Evolutionary conservation across 768 basidiomycete species (phyloP), one percentile per base, ranked within the genome.

Genomic region (Mycena olivaceomarginata): DNA sequence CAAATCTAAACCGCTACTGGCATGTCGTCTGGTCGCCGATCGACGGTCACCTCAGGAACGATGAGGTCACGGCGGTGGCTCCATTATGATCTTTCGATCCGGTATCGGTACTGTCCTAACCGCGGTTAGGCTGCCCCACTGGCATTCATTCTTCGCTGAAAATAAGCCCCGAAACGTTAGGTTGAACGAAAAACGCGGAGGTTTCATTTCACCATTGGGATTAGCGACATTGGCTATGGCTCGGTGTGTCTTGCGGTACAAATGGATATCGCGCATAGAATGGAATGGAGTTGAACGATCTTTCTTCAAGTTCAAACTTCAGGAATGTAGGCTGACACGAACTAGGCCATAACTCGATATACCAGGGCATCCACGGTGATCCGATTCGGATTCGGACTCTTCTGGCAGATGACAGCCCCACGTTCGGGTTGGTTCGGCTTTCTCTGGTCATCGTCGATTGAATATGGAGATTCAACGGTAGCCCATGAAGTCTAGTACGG

Each of bases 111-210:
- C 46, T 46, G 37, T 66, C 16, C 65, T 51, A 51, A 48, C 46
- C 51, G 25, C 31, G 65, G 65, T 12, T 67, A 67, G 46, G 46
- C 31, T 67, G 46, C 10, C 43, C 4, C 12, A 16, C 46, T 41
- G 16, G 39, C 4, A 20, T 45, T 43, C 41, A n/a, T 45, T 43
- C 63, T 25, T 37, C 7, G 39, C n/a, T 41, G 60, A 41, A 63
- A 63, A 41, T 20, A 63, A 63, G 22, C 22, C 56, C 56, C 56
- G 56, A 13, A 57, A 57, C 25, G 15, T 20, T 15, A 39, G 40
- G 60, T 63, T n/a, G 60, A 63, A 67, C 65, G 31, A 51, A 51
- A 37, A 45, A 11, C 31, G 37, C 65, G 65, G 65, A 67, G 16
- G 31, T 51, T 37, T 15, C 15, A 48, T 18, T 39, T 53, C n/a